A percentile compares a stretch with the other conserved stretches of the same genome.
These are phyloP conservation scores for Gentiana macrophylla DNA, from an alignment of 257 asterid species.

Conservation along the genomic window DNA sequence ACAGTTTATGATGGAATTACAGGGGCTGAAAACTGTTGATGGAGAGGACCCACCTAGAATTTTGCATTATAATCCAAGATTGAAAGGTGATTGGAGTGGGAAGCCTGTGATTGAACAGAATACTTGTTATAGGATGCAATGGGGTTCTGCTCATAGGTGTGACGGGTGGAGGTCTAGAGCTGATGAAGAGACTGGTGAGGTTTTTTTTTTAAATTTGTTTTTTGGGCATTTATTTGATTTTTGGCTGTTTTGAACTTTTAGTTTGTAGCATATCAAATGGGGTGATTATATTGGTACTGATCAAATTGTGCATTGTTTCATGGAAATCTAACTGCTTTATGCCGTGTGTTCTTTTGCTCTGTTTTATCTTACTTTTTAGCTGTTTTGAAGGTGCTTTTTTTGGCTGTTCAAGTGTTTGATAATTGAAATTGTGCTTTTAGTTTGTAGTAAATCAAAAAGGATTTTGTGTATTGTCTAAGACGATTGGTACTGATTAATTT, in stretches of 20 bases:
- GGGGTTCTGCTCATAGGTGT: slow-evolving; percentile 89
- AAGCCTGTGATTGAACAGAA: slow-evolving; percentile 89
- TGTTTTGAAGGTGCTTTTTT: too few relatives aligned
- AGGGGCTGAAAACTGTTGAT: slow-evolving; percentile 83
- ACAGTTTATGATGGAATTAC: slow-evolving; percentile 89
- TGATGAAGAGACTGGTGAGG: slow-evolving; percentile 89
- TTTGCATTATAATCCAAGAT: slow-evolving; percentile 74
- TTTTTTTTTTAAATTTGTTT: slow-evolving; percentile 1
- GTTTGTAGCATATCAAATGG: neutral
- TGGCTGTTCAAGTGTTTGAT: too few relatives aligned
- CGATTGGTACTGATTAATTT: too few relatives aligned
- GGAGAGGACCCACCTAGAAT: slow-evolving; percentile 94
- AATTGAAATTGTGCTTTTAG: too few relatives aligned
- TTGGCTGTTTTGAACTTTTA: neutral
- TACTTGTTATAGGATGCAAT: slow-evolving; percentile 92
- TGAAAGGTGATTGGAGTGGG: slow-evolving; percentile 97
- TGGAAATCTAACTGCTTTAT: too few relatives aligned
- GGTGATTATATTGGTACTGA: neutral
- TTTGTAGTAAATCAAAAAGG: too few relatives aligned
- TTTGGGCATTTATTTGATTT: slow-evolving; percentile 1
- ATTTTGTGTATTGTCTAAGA: too few relatives aligned
- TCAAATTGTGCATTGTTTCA: too few relatives aligned
- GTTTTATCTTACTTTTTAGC: too few relatives aligned
- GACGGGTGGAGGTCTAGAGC: slow-evolving; percentile 86
- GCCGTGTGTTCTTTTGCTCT: too few relatives aligned